A percentile compares a stretch with the other conserved stretches of the same genome.
Evolutionary conservation across 495 filamentous ascomycete species (phyloP).

Genomic region (Tetracladium setigerum): DNA sequence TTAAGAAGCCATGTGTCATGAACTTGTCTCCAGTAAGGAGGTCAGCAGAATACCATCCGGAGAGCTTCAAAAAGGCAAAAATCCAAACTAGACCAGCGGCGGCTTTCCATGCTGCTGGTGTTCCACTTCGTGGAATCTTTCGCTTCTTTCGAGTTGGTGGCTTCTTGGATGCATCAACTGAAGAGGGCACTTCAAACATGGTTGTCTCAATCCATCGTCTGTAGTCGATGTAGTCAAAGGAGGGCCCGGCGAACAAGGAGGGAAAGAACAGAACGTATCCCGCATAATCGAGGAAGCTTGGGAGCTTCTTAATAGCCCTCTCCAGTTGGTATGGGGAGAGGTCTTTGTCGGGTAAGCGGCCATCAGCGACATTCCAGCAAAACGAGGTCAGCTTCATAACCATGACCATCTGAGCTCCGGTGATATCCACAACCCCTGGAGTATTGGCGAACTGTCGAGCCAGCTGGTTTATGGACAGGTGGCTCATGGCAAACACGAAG

Average conservation of each 20-base stretch:
- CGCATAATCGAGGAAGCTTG: slow-evolving; percentile 66
- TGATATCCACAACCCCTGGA: slow-evolving; percentile 70
- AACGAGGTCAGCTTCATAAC: slow-evolving; percentile 98
- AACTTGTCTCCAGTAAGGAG: slow-evolving; percentile 54
- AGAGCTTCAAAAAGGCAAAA: slow-evolving; percentile 65
- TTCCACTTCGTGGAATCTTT: slow-evolving; percentile 87
- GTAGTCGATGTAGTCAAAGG: slow-evolving; percentile 93
- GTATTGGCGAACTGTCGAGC: slow-evolving; percentile 63
- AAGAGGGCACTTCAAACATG: slow-evolving; percentile 83
- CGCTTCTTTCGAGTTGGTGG: slow-evolving; percentile 86
- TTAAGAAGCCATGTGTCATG: slow-evolving; percentile 57
- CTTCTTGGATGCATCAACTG: slow-evolving; percentile 68
- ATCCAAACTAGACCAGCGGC: slow-evolving; percentile 71
- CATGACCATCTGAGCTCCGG: slow-evolving; percentile 95
- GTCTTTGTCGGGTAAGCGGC: slow-evolving; percentile 65
- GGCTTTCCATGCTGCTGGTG: slow-evolving; percentile 74
- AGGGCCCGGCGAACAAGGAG: slow-evolving; percentile 74
- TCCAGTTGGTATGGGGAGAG: slow-evolving; percentile 84
- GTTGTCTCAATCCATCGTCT: slow-evolving; percentile 84
- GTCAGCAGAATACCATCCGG: slow-evolving; percentile 52
- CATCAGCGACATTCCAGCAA: slow-evolving; percentile 96
- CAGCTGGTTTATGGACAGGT: slow-evolving; percentile 88
- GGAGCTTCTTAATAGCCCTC: slow-evolving; percentile 65
- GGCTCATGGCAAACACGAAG: slow-evolving; percentile 90
- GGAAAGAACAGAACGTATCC: slow-evolving; percentile 96